Evolutionary conservation across 2,329 filamentous ascomycete species (phyloP).

Genomic region (Chrysoporthe deuterocubensis): DNA sequence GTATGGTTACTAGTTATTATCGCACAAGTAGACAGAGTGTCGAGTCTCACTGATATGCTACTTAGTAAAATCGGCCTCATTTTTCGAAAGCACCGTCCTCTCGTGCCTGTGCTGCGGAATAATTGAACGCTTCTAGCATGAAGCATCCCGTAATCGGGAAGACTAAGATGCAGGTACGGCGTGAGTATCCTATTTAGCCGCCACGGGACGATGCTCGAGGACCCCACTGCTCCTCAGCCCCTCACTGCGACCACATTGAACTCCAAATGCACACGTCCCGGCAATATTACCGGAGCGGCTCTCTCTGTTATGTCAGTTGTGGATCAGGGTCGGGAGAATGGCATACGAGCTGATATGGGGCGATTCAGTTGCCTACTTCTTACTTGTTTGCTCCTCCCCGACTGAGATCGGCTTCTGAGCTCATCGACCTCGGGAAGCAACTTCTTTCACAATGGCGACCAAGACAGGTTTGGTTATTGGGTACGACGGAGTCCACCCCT

Average conservation of each 20-base stretch:
- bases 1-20: not conserved
- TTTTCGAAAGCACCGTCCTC: not conserved
- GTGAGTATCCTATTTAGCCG: constrained; percentile 11
- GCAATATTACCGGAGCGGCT: constrained; percentile 3
- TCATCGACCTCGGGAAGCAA: not conserved
- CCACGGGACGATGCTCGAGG: constrained; percentile 1
- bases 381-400: constrained; percentile 29
- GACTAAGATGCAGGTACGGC: not conserved
- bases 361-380: constrained; percentile 30
- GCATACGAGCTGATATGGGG: constrained; percentile 16
- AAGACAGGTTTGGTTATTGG: constrained; percentile 49
- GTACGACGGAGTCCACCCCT: constrained; percentile 59
- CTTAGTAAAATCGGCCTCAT: not conserved
- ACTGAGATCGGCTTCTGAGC: constrained; percentile 11
- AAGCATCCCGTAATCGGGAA: not conserved
- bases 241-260: constrained; percentile 3
- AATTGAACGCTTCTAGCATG: not conserved
- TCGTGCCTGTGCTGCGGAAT: too few relatives aligned
- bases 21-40: not conserved
- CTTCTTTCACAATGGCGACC: constrained; percentile 17
- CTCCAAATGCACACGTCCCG: not conserved
- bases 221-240: constrained; percentile 9
- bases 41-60: not conserved
- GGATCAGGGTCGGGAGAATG: constrained; percentile 23
- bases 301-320: not conserved